These are phyloP conservation scores for Pythium plurisporium DNA, from an alignment of 352 stramenopile species.

Conservation along the genomic window DNA sequence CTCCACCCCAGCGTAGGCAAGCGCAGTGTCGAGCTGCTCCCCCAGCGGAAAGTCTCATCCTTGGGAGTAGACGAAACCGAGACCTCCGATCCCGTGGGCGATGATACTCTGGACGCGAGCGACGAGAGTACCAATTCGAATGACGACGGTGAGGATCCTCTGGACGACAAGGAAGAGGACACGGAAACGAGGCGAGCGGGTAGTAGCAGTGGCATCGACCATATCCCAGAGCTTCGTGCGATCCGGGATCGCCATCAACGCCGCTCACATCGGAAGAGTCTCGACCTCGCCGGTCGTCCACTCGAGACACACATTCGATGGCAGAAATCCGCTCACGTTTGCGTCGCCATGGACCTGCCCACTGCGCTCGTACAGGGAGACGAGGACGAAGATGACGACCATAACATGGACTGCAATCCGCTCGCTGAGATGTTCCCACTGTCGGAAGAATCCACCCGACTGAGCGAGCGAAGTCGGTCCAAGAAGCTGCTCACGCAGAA, in stretches of 20 bases:
- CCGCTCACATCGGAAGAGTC: background rate
- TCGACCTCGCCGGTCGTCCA: background rate
- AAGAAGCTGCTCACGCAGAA: background rate
- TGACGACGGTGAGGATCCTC: background rate
- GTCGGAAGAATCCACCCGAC: background rate
- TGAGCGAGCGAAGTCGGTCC: background rate
- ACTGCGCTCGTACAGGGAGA: background rate
- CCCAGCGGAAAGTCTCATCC: constrained; percentile 33
- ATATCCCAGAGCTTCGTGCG: constrained; percentile 24
- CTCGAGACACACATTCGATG: constrained; percentile 33
- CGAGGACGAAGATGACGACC: background rate
- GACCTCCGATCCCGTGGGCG: background rate
- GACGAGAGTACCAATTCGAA: background rate
- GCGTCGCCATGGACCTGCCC: constrained; percentile 36
- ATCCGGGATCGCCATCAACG: constrained; percentile 28
- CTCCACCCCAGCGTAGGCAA: background rate
- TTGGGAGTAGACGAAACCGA: constrained; percentile 16
- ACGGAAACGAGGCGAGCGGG: too few species aligned
- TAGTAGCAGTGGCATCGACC: constrained; percentile 5
- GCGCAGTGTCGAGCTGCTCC: constrained; percentile 18
- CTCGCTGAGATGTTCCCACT: constrained; percentile 4
- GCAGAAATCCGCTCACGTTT: constrained; percentile 39
- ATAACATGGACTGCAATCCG: background rate
- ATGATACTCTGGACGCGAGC: background rate
- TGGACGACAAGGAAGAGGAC: constrained; percentile 12